A percentile compares a stretch with the other conserved stretches of the same genome.
Conservation (phyloP, 192 early-diverging fungal genomes). For the Podochytrium sp. region DNA sequence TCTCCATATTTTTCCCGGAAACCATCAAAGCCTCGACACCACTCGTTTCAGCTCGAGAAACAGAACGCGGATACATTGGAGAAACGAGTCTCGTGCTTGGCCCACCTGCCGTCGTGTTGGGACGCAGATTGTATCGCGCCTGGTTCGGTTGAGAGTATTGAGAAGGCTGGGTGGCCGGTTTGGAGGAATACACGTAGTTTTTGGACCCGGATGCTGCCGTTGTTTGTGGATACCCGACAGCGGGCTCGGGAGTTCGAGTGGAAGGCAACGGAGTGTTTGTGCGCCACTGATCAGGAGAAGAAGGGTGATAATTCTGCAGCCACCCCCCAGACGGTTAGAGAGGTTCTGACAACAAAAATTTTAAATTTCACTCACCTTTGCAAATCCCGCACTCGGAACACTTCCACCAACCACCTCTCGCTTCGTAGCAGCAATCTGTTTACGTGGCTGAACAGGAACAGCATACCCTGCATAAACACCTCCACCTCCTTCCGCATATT, state of each 20-base stretch:
- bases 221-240: neutral
- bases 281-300: neutral
- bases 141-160: slow-evolving; percentile 2
- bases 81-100: neutral
- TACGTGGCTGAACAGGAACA: slow-evolving; percentile 18
- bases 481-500: slow-evolving; percentile 21
- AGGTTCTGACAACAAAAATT: too few relatives aligned
- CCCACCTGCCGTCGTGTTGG: neutral
- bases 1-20: slow-evolving; percentile 12
- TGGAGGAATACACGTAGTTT: neutral
- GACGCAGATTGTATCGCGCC: slow-evolving; percentile 16
- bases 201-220: neutral
- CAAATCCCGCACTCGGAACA: slow-evolving; percentile 6
- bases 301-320: neutral
- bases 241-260: neutral
- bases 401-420: slow-evolving; percentile 15
- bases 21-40: slow-evolving; percentile 4
- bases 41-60: neutral
- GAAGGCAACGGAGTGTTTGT: neutral
- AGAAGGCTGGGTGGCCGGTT: neutral
- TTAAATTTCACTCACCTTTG: neutral
- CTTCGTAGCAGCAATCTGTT: slow-evolving; percentile 22
- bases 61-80: neutral
- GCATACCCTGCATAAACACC: slow-evolving; percentile 20
- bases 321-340: too few relatives aligned